Evolutionary conservation across 73 alveolate species (phyloP).

Genomic region (Paramecium octaurelia): DNA sequence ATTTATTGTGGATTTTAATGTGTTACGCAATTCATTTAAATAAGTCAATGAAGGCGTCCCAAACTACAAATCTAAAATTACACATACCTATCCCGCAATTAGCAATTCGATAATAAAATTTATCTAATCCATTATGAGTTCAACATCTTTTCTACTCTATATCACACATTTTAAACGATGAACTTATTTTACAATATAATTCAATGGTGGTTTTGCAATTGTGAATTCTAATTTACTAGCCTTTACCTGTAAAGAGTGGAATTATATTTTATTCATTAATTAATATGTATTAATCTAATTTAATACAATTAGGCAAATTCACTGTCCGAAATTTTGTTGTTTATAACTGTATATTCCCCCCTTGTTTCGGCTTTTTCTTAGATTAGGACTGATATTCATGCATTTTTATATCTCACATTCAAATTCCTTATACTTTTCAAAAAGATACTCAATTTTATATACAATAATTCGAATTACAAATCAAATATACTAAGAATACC

Average conservation of each 20-base stretch:
- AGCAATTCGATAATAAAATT: not conserved
- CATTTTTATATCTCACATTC: not conserved
- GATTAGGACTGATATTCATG: not conserved
- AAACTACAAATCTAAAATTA: not conserved
- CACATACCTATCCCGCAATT: not conserved
- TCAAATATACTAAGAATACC: not conserved
- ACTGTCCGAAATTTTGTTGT: not conserved
- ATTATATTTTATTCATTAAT: constrained; percentile 6
- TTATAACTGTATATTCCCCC: not conserved
- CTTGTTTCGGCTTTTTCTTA: not conserved
- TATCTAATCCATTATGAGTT: not conserved
- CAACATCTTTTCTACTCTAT: not conserved
- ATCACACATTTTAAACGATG: constrained; percentile 32
- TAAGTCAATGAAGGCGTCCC: not conserved
- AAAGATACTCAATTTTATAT: not conserved
- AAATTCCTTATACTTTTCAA: not conserved
- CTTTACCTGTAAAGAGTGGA: not conserved
- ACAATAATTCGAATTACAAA: not conserved
- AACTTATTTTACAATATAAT: constrained; percentile 10
- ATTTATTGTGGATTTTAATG: not conserved
- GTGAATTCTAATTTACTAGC: not conserved
- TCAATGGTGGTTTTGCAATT: not conserved
- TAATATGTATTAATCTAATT: not conserved
- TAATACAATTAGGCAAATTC: not conserved
- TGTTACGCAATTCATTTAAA: not conserved